Conservation (phyloP, 1,284 basidiomycete species). For the Ceratobasidium sp. region DNA sequence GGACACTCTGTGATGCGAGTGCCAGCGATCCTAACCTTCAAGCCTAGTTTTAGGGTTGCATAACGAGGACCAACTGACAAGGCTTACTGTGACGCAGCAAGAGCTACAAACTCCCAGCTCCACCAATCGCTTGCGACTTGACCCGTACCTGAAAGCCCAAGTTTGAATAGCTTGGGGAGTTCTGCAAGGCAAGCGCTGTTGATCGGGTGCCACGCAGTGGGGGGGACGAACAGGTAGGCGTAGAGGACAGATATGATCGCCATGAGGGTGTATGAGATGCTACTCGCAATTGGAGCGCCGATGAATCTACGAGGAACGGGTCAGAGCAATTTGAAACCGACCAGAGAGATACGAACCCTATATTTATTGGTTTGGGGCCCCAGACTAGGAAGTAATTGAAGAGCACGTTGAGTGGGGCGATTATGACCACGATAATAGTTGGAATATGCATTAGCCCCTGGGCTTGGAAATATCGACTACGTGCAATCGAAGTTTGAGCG, state of each 20-base stretch:
- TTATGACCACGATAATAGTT: constrained; percentile 83
- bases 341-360: constrained; percentile 48
- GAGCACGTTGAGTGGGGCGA: constrained; percentile 87
- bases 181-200: constrained; percentile 67
- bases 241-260: constrained; percentile 74
- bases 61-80: neutral
- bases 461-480: constrained; percentile 86
- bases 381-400: constrained; percentile 90
- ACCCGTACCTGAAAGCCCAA: constrained; percentile 83
- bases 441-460: constrained; percentile 90
- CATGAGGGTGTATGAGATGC: constrained; percentile 88
- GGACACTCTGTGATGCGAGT: constrained; percentile 78
- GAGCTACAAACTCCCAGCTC: constrained; percentile 84
- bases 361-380: constrained; percentile 75
- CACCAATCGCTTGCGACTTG: constrained; percentile 74
- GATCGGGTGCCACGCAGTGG: constrained; percentile 87
- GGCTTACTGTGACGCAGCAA: constrained; percentile 32
- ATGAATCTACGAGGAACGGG: constrained; percentile 73
- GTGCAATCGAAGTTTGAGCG: neutral
- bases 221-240: constrained; percentile 76
- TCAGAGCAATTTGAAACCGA: neutral
- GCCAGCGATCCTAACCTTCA: constrained; percentile 66
- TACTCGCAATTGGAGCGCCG: constrained; percentile 91
- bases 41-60: neutral
- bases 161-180: constrained; percentile 75